Conservation (phyloP, 2,329 filamentous ascomycete genomes). For the Blastomyces percursus region DNA sequence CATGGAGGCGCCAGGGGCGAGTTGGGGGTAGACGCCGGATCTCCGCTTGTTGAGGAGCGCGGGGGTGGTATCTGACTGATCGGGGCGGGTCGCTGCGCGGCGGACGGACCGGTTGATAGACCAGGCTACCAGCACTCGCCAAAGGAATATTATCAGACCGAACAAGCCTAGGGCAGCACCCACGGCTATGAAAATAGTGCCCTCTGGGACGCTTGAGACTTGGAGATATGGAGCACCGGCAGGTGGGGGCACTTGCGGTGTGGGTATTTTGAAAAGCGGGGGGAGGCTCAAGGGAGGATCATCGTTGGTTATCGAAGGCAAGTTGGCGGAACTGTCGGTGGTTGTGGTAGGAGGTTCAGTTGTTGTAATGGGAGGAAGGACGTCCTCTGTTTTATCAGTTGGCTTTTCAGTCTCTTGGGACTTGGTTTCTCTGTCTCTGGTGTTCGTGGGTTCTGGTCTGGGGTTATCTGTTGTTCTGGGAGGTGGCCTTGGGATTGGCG, state of each 20-base stretch:
- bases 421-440: neutral
- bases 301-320: neutral
- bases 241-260: slow-evolving; percentile 70
- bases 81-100: slow-evolving; percentile 66
- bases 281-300: slow-evolving; percentile 42
- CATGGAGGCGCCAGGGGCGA: slow-evolving; percentile 34
- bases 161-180: slow-evolving; percentile 79
- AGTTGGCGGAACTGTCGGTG: neutral
- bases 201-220: slow-evolving; percentile 71
- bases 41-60: slow-evolving; percentile 40
- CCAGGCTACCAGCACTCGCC: slow-evolving; percentile 81
- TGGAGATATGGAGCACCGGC: slow-evolving; percentile 84
- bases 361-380: neutral
- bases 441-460: neutral
- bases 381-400: neutral
- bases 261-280: slow-evolving; percentile 53
- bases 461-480: neutral
- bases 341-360: neutral
- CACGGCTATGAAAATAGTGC: slow-evolving; percentile 92
- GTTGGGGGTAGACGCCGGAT: slow-evolving; percentile 22
- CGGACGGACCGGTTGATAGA: slow-evolving; percentile 85
- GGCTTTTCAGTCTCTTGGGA: neutral
- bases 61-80: slow-evolving; percentile 50
- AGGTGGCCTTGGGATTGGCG: neutral
- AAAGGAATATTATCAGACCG: slow-evolving; percentile 68